phyloP scores from a whole-genome alignment of 176 grass and related monocot species.

The Metroxylon sagu region DNA sequence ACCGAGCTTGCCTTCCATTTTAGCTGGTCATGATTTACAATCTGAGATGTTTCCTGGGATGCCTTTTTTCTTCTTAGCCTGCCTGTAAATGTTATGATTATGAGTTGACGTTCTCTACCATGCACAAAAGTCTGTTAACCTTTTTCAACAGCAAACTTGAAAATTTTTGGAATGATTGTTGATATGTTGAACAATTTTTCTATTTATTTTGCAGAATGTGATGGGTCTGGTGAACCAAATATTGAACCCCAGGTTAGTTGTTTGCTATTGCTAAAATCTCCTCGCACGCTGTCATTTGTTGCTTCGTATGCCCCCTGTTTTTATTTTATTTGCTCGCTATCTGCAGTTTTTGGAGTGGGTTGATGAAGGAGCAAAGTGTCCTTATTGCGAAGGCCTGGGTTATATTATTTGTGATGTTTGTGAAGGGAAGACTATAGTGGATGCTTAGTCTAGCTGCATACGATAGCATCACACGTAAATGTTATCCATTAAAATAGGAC shows the following conservation, averaged over 20 bases:
- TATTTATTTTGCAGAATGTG: slow-evolving; percentile 63
- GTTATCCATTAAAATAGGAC: too few relatives aligned
- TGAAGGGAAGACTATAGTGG: slow-evolving; percentile 40
- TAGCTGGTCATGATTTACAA: too few relatives aligned
- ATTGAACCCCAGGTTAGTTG: slow-evolving; percentile 70
- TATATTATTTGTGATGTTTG: slow-evolving; percentile 68
- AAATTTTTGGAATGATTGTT: too few relatives aligned
- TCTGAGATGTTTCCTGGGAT: too few relatives aligned
- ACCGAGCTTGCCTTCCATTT: too few relatives aligned
- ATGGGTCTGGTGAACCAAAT: slow-evolving; percentile 77
- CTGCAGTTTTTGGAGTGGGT: slow-evolving; percentile 93
- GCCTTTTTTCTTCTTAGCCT: too few relatives aligned
- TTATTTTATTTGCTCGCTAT: background rate
- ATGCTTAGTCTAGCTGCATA: slow-evolving; percentile 21
- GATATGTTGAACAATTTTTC: background rate
- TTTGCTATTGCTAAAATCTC: slow-evolving; percentile 3
- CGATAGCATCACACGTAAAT: too few relatives aligned
- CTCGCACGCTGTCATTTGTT: background rate
- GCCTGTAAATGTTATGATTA: too few relatives aligned
- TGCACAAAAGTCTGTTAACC: too few relatives aligned
- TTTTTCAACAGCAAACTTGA: too few relatives aligned
- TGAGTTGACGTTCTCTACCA: too few relatives aligned
- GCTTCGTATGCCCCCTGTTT: background rate
- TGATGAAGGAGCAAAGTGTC: slow-evolving; percentile 71
- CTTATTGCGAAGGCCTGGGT: slow-evolving; percentile 82